Percentiles rank a stretch among this genome's conserved stretches.
Evolutionary conservation across 1,139 yeast genomes (phyloP).

Genomic region (Candida glucosophila): DNA sequence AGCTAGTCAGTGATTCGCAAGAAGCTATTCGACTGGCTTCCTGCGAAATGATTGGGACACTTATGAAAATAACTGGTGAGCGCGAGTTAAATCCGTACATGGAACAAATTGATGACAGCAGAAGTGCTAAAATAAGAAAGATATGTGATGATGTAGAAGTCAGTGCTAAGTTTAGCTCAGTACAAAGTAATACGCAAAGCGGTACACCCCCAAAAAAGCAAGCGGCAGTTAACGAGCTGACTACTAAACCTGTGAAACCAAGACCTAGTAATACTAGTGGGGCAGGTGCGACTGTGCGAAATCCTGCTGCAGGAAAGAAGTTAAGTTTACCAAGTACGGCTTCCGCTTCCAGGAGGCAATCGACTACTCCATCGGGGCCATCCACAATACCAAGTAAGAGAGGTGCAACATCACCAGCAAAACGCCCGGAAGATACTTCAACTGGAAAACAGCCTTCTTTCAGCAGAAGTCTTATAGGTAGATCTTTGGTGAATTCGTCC

Average conservation of each 20-base stretch:
- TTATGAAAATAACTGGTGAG: slow-evolving; percentile 77
- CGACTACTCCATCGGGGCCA: slow-evolving; percentile 11
- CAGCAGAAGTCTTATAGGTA: slow-evolving; percentile 31
- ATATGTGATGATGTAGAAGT: slow-evolving; percentile 52
- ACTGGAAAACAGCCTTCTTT: slow-evolving; percentile 21
- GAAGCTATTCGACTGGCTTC: slow-evolving; percentile 79
- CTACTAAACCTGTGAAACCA: slow-evolving; percentile 3
- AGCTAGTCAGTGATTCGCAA: slow-evolving; percentile 70
- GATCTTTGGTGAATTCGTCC: slow-evolving; percentile 24
- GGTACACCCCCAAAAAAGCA: slow-evolving; percentile 6
- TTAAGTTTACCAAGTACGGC: slow-evolving; percentile 5
- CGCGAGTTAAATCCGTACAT: slow-evolving; percentile 52
- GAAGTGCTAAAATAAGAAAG: slow-evolving; percentile 59
- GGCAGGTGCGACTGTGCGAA: too few species aligned
- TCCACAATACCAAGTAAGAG: slow-evolving; percentile 50
- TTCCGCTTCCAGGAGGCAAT: slow-evolving; percentile 4
- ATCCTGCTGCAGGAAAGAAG: too few species aligned
- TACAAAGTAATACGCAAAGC: slow-evolving; percentile 4
- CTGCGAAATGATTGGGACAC: slow-evolving; percentile 70
- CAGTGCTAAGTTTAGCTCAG: slow-evolving; percentile 17
- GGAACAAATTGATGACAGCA: slow-evolving; percentile 67
- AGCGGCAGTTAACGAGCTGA: slow-evolving; percentile 6
- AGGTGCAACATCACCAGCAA: slow-evolving; percentile 59
- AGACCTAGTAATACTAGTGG: slow-evolving; percentile 3
- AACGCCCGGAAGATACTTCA: slow-evolving; percentile 24